Evolutionary conservation across 345 rosid genomes (phyloP), one percentile per base, ranked within the genome.

Genomic region (Pistacia integerrima): DNA sequence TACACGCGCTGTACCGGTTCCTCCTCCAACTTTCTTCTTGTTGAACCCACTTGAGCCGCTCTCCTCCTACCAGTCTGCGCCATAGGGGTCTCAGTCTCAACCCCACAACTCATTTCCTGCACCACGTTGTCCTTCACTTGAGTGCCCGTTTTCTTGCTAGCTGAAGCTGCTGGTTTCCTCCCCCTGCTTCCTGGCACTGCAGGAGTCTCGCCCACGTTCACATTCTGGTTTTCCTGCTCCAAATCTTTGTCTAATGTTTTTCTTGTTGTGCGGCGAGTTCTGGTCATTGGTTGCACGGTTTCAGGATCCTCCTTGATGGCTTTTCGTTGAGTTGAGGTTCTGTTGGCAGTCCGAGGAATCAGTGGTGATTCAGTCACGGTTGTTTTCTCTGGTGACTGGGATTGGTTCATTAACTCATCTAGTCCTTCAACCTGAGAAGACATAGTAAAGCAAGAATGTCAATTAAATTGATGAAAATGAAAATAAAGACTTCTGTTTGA

Each of bases 351-450:
- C 48, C 76, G 81, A 7, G 88, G 83, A 76, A 79, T 60, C 0
- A 67, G 76, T 1, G 85, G 80, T 7, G 86, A 8, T 44, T 51
- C 82, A 8, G 74, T 77, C 4, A 75, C 79, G 30, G 73, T 66
- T 25, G 74, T 66, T 72, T 69, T 86, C 1, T 79, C 88, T 10
- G 92, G 93, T 64, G 89, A 82, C 16, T 60, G 81, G 41, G 70
- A 74, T 66, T 76, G 85, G 62, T 83, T 85, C 75, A 69, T 54
- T 11, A 91, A 54, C 64, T 93, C 99, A 1, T 89, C 94, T 25
- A 90, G 82, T 71, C 99, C 99, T 68, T 90, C 97, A 52, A 91
- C 98, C 98, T 96, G 77, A 63, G 25, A 13, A 60, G 46, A 41
- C 9, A 69, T 30, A 22, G 16, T 48, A 52, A 22, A 38, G n/a